Evolutionary conservation across 495 filamentous ascomycete genomes (phyloP).

Genomic region (Aspergillus haitiensis): DNA sequence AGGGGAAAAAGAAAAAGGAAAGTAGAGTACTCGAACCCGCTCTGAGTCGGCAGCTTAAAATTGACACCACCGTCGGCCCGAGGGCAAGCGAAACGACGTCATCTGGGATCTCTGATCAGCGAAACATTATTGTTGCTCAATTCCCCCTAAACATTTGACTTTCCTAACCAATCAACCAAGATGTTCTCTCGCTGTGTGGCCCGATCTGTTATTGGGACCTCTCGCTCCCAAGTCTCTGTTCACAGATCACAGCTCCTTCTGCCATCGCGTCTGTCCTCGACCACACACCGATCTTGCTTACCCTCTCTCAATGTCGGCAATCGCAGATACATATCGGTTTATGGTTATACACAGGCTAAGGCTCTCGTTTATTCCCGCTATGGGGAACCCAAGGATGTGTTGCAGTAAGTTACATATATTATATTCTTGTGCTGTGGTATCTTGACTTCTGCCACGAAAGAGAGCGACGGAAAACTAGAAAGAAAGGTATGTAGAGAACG

Average conservation of each 20-base stretch:
- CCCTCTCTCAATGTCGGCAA: conserved; percentile 17
- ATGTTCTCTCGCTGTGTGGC: conserved; percentile 40
- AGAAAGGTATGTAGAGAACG: conserved; percentile 3
- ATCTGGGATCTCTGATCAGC: conserved; percentile 16
- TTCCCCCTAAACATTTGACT: too few species aligned
- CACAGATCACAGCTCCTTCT: conserved; percentile 11
- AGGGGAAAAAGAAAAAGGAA: background rate
- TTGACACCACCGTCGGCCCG: conserved; percentile 28
- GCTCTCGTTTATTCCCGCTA: conserved; percentile 80
- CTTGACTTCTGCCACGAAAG: too few species aligned
- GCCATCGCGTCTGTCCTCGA: conserved; percentile 17
- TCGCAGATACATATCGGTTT: conserved; percentile 62
- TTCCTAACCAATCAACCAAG: background rate
- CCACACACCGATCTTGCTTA: conserved; percentile 32
- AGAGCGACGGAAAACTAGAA: too few species aligned
- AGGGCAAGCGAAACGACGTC: conserved; percentile 26
- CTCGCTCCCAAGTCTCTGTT: conserved; percentile 11
- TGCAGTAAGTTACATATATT: conserved; percentile 53
- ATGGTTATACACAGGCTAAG: conserved; percentile 97
- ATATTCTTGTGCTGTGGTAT: too few species aligned
- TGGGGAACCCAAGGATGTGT: conserved; percentile 80
- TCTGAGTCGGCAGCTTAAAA: background rate
- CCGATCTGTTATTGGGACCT: conserved; percentile 26
- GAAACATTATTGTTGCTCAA: too few species aligned
- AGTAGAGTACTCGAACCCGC: background rate